These are phyloP conservation scores for Exserohilum rostratum DNA, from an alignment of 2,329 filamentous ascomycete genomes.

Conservation along the genomic window DNA sequence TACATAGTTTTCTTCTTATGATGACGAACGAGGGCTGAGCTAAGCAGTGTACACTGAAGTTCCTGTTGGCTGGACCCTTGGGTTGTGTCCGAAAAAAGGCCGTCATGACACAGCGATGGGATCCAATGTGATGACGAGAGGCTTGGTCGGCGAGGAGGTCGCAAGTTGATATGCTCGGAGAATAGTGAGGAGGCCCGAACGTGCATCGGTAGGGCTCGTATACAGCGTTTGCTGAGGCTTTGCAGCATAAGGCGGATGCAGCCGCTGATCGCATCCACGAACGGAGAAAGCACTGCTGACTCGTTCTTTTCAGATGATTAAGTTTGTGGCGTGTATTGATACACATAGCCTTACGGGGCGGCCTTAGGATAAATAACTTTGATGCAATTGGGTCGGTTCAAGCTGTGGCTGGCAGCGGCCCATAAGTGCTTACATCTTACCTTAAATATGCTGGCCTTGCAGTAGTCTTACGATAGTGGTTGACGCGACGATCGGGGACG, in stretches of 20 bases:
- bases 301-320: slow-evolving; percentile 23
- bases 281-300: slow-evolving; percentile 1
- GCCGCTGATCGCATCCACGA: slow-evolving; percentile 16
- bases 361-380: neutral
- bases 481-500: slow-evolving; percentile 1
- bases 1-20: neutral
- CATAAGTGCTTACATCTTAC: slow-evolving; percentile 4
- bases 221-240: slow-evolving; percentile 9
- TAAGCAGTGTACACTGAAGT: neutral
- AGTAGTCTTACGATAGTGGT: slow-evolving; percentile 13
- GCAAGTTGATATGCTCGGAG: slow-evolving; percentile 22
- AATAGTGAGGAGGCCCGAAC: slow-evolving; percentile 33
- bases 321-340: slow-evolving; percentile 17
- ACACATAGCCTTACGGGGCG: slow-evolving; percentile 1
- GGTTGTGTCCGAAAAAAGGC: slow-evolving; percentile 1
- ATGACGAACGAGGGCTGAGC: neutral
- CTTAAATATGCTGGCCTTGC: slow-evolving; percentile 10
- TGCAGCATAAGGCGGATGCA: slow-evolving; percentile 12
- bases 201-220: slow-evolving; percentile 16
- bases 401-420: neutral
- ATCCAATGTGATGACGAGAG: slow-evolving; percentile 14
- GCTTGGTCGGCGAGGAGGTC: slow-evolving; percentile 19
- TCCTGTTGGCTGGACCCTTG: slow-evolving; percentile 3
- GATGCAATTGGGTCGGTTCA: slow-evolving; percentile 14
- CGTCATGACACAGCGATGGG: slow-evolving; percentile 1